Evolutionary conservation across 306 rosid species (phyloP), one percentile per base, ranked within the genome.

Genomic region (Urtica urens): DNA sequence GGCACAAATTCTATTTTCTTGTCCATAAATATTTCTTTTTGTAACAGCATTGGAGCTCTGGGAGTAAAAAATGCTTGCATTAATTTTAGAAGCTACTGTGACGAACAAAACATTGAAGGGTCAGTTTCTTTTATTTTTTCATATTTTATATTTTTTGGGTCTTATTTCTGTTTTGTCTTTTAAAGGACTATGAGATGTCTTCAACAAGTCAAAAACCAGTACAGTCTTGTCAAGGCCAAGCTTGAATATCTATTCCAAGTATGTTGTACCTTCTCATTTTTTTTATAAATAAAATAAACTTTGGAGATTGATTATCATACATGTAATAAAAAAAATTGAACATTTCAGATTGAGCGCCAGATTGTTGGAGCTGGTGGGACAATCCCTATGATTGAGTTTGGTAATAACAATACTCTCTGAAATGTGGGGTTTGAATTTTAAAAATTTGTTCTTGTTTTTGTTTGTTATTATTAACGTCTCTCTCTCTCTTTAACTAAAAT

Each of bases 321-420:
- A n/a, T n/a, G n/a, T n/a, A n/a, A n/a, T n/a, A n/a, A n/a, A n/a
- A n/a, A n/a, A n/a, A n/a, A n/a, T n/a, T n/a, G n/a, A n/a, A n/a
- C n/a, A n/a, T 7, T 92, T 74, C 86, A 92, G 99, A 77, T 85
- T 49, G 99, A 92, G 76, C 87, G 78, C 48, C 96, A 81, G 66
- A 86, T 92, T 63, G 70, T 79, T 61, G 78, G 80, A 53, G 99
- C 94, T 55, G 99, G 99, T 39, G 99, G 99, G 49, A 75, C 94
- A 55, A 76, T 92, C 57, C 96, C 96, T 19, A 49, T 60, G 65
- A 29, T 56, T 57, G 87, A 85, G 40, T 35, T 28, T 4, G 10
- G 33, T 28, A 28, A 4, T 28, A 28, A 28, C 33, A 28, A 28
- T 28, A 59, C 46, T 41, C 23, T 15, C 18, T 61, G 66, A 52